These are phyloP conservation scores for Suillus paluster DNA, from an alignment of 768 basidiomycete species.

Conservation along the genomic window DNA sequence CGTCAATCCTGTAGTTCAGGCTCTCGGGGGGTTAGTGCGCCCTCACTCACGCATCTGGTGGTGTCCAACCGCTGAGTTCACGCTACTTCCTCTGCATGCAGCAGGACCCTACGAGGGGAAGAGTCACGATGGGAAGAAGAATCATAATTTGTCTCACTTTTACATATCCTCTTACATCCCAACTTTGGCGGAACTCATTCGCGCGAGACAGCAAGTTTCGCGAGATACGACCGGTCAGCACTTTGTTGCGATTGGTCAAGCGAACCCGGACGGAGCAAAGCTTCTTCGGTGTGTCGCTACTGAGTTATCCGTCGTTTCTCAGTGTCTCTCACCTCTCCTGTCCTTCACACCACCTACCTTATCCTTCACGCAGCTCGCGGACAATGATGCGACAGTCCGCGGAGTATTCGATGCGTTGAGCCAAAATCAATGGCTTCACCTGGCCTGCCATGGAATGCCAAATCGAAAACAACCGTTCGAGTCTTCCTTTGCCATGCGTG, in stretches of 20 bases:
- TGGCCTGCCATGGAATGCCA: constrained; percentile 23
- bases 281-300: too few species aligned
- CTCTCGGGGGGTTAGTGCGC: not conserved
- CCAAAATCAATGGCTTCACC: constrained; percentile 18
- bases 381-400: not conserved
- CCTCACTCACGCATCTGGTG: constrained; percentile 12
- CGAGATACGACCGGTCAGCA: not conserved
- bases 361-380: not conserved
- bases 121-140: not conserved
- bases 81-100: constrained; percentile 16
- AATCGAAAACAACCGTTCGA: constrained; percentile 16
- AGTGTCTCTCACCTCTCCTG: not conserved
- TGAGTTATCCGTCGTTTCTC: not conserved
- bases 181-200: constrained; percentile 9
- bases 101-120: constrained; percentile 4
- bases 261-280: not conserved
- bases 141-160: not conserved
- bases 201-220: constrained; percentile 12
- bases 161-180: constrained; percentile 18
- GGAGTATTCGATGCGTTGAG: not conserved
- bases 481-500: constrained; percentile 4
- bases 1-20: not conserved
- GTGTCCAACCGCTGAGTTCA: constrained; percentile 13
- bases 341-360: not conserved
- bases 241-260: constrained; percentile 12